Percentiles rank a stretch among this genome's conserved stretches.
phyloP scores from a whole-genome alignment of 1,139 yeast genomes.

The Arxiozyma heterogenica region DNA sequence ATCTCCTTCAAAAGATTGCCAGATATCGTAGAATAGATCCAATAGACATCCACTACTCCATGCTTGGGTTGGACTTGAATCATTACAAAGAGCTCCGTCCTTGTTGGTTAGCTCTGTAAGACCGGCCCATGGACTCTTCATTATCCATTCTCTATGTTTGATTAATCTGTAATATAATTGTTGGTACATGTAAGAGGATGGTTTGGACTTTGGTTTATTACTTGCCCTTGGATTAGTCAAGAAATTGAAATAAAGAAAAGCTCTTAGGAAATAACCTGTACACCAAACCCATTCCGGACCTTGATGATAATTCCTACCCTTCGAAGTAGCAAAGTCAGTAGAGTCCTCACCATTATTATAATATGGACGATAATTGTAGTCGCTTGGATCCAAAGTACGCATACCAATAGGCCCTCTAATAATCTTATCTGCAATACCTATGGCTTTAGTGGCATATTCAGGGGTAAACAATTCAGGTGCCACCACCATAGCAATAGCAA shows the following conservation, averaged over 20 bases:
- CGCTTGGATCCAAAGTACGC: constrained; percentile 86
- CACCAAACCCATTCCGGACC: constrained; percentile 99
- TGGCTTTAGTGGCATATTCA: constrained; percentile 51
- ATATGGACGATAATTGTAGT: constrained; percentile 83
- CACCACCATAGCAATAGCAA: constrained; percentile 82
- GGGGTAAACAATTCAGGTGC: constrained; percentile 84
- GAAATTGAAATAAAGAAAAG: constrained; percentile 50
- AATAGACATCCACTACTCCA: constrained; percentile 87
- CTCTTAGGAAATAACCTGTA: constrained; percentile 77
- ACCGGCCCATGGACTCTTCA: constrained; percentile 82
- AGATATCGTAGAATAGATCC: constrained; percentile 63
- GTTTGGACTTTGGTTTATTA: constrained; percentile 28
- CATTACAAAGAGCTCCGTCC: constrained; percentile 69
- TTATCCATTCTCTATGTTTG: constrained; percentile 62
- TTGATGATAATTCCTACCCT: constrained; percentile 94
- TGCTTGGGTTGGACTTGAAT: constrained; percentile 93
- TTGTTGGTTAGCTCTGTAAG: constrained; percentile 86
- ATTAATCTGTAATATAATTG: constrained; percentile 47
- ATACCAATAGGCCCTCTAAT: constrained; percentile 88
- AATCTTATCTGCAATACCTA: constrained; percentile 58
- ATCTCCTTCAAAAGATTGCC: constrained; percentile 9
- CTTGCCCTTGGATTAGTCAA: constrained; percentile 28
- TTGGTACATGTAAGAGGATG: constrained; percentile 37
- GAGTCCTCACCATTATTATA: constrained; percentile 74
- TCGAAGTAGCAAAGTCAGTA: constrained; percentile 82